Evolutionary conservation across 2,329 filamentous ascomycete genomes (phyloP).

Genomic region (Tolypocladium tropicale): DNA sequence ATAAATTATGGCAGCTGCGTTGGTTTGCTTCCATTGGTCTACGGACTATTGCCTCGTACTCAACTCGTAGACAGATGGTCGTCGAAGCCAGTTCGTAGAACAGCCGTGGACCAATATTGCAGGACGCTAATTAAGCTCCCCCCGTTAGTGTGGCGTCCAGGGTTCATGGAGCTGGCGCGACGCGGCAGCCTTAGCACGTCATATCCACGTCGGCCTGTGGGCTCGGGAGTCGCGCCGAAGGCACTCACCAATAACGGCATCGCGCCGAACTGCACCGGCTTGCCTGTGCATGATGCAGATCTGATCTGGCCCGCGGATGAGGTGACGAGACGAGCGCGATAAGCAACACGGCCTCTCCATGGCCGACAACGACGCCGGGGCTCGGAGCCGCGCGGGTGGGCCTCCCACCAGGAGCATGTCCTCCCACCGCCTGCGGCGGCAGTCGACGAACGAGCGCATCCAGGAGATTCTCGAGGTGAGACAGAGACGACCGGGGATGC

Average conservation of each 20-base stretch:
- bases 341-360: background rate
- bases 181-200: conserved; percentile 1
- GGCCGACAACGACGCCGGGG: background rate
- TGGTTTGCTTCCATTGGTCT: too few relatives aligned
- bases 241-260: background rate
- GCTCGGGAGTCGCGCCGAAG: background rate
- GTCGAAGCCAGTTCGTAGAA: background rate
- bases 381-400: background rate
- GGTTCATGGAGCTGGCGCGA: background rate
- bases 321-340: background rate
- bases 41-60: too few relatives aligned
- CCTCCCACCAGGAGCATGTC: conserved; percentile 2
- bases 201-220: background rate
- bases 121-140: background rate
- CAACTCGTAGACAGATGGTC: too few relatives aligned
- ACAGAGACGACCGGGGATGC: background rate
- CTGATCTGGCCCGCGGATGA: background rate
- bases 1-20: too few relatives aligned
- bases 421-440: conserved; percentile 12
- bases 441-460: conserved; percentile 29
- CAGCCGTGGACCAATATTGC: background rate
- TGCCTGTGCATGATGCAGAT: background rate
- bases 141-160: background rate
- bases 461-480: conserved; percentile 37
- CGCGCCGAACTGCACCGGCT: background rate